Evolutionary conservation across 2,329 filamentous ascomycete species (phyloP).

Genomic region (Penicillium sp.): DNA sequence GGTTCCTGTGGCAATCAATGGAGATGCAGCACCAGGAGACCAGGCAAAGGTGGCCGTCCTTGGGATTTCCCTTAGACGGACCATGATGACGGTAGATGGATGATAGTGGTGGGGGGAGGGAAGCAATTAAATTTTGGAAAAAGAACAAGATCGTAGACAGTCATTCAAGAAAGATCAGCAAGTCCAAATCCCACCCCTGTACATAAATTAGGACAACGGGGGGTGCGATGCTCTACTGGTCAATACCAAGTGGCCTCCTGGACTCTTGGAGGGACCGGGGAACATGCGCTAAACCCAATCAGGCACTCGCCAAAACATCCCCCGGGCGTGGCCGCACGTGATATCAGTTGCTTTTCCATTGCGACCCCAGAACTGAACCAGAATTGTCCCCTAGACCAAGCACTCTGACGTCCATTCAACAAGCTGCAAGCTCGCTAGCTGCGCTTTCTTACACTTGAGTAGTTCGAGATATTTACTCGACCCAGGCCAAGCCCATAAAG

Average conservation of each 20-base stretch:
- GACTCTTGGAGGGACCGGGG: conserved; percentile 32
- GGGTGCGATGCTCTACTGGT: conserved; percentile 31
- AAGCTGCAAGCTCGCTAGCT: background rate
- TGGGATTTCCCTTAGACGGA: conserved; percentile 92
- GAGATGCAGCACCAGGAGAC: conserved; percentile 77
- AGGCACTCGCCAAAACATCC: conserved; percentile 36
- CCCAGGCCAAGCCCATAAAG: background rate
- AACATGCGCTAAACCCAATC: conserved; percentile 30
- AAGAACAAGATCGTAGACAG: conserved; percentile 2
- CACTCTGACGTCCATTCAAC: background rate
- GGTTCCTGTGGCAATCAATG: conserved; percentile 88
- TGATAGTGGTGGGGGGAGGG: conserved; percentile 7
- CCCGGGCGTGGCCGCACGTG: conserved; percentile 30
- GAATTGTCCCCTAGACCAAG: background rate
- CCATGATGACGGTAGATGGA: conserved; percentile 61
- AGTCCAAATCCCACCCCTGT: conserved; percentile 30
- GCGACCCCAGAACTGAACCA: background rate
- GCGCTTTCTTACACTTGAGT: background rate
- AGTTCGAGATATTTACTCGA: background rate
- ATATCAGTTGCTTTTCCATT: conserved; percentile 29
- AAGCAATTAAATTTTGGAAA: background rate
- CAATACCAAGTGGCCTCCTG: conserved; percentile 44
- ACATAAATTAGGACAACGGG: conserved; percentile 28
- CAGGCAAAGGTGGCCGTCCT: conserved; percentile 96
- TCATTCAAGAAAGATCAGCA: conserved; percentile 19